Conservation (phyloP, 768 basidiomycete genomes). For the Xerocomellus chrysenteron region DNA sequence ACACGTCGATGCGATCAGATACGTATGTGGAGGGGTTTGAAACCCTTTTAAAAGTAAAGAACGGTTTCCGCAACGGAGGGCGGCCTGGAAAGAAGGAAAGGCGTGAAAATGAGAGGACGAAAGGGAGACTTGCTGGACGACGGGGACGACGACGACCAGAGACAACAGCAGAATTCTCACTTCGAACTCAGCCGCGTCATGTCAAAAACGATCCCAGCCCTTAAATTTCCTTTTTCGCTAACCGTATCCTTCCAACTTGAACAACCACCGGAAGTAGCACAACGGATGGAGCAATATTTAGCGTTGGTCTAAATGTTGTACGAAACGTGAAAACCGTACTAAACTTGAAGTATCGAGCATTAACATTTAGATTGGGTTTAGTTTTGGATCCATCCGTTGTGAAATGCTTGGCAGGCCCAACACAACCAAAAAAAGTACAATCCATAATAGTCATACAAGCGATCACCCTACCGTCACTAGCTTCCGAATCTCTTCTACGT, state of each 20-base stretch:
- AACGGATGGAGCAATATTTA: no score
- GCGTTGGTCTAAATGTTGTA: no score
- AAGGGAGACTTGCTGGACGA: neutral
- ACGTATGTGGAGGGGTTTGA: neutral
- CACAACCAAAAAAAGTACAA: neutral
- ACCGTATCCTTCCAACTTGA: no score
- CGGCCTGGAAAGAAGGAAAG: slow-evolving; percentile 22
- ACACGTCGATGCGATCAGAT: slow-evolving; percentile 6
- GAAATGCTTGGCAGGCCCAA: slow-evolving; percentile 1
- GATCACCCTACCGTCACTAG: slow-evolving; percentile 14
- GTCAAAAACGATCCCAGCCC: slow-evolving; percentile 5
- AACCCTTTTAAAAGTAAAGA: slow-evolving; percentile 23
- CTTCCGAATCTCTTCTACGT: slow-evolving; percentile 15
- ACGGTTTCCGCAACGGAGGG: slow-evolving; percentile 26
- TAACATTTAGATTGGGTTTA: no score
- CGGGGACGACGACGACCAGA: slow-evolving; percentile 10
- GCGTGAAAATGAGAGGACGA: slow-evolving; percentile 15
- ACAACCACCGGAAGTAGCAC: no score
- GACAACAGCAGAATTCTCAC: slow-evolving; percentile 3
- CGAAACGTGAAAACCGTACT: no score
- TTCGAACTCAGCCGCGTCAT: slow-evolving; percentile 28
- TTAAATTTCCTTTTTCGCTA: no score
- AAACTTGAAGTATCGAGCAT: no score
- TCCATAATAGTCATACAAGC: neutral
- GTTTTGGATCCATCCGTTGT: no score